phyloP scores from a whole-genome alignment of 2,329 filamentous ascomycete species.

The Diaporthe ilicicola region DNA sequence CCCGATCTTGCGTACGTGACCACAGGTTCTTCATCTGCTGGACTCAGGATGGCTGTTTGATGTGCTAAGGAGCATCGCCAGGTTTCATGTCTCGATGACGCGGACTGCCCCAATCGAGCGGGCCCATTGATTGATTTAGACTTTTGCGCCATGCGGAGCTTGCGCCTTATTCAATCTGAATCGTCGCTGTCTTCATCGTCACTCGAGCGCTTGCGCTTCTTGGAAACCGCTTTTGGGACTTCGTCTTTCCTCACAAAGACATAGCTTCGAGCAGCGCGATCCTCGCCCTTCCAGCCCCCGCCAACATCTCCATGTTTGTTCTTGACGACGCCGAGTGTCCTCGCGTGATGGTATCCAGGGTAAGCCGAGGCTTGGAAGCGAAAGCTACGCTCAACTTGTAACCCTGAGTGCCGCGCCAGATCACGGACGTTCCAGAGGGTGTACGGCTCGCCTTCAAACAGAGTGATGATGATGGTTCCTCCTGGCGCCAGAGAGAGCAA shows the following conservation, averaged over 20 bases:
- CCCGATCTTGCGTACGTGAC: background rate
- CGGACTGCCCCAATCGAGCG: background rate
- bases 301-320: constrained; percentile 54
- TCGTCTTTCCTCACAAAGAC: constrained; percentile 70
- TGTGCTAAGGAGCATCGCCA: background rate
- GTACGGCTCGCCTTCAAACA: constrained; percentile 95
- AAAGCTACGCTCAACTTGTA: constrained; percentile 76
- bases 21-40: background rate
- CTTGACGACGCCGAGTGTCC: constrained; percentile 73
- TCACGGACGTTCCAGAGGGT: constrained; percentile 95
- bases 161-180: constrained; percentile 38
- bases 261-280: constrained; percentile 64
- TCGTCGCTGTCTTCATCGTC: constrained; percentile 41
- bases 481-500: constrained; percentile 60
- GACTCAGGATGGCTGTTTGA: background rate
- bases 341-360: constrained; percentile 76
- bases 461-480: constrained; percentile 78
- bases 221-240: constrained; percentile 39
- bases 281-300: constrained; percentile 60
- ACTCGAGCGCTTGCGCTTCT: constrained; percentile 44
- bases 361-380: constrained; percentile 73
- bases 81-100: background rate
- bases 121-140: background rate
- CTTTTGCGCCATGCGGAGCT: background rate
- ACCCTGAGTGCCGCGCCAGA: constrained; percentile 78